A percentile compares a stretch with the other conserved stretches of the same genome.
These are phyloP conservation scores for Blastobotrys attinorum DNA, from an alignment of 805 yeast genomes.

Conservation along the genomic window DNA sequence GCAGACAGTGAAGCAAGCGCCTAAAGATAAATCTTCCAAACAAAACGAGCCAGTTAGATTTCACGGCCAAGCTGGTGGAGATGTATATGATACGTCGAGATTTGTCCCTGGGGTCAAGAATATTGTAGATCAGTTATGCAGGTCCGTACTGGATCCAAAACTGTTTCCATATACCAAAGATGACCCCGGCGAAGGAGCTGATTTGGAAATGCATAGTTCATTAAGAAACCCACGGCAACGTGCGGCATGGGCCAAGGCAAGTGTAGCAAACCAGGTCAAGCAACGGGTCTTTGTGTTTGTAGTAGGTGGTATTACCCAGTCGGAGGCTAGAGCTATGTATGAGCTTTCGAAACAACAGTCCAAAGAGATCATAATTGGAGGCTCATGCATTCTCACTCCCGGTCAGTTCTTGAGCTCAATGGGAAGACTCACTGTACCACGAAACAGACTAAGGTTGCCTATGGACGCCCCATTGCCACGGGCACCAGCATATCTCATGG, in stretches of 20 bases:
- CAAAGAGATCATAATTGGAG: conserved; percentile 73
- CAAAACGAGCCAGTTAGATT: conserved; percentile 5
- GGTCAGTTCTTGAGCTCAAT: conserved; percentile 25
- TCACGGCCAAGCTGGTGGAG: conserved; percentile 22
- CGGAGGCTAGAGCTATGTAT: conserved; percentile 70
- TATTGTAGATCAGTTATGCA: conserved; percentile 45
- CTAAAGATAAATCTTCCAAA: conserved; percentile 20
- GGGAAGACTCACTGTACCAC: conserved; percentile 20
- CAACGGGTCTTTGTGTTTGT: conserved; percentile 74
- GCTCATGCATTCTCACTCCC: conserved; percentile 57
- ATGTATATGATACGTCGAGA: conserved; percentile 38
- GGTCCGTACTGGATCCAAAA: conserved; percentile 43
- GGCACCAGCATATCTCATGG: conserved; percentile 27
- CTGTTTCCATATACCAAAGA: conserved; percentile 70
- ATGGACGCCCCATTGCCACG: conserved; percentile 23
- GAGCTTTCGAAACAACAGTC: conserved; percentile 50
- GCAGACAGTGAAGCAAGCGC: conserved; percentile 39
- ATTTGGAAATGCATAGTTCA: conserved; percentile 39
- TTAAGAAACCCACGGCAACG: conserved; percentile 63
- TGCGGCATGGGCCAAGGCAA: conserved; percentile 65
- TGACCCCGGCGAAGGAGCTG: conserved; percentile 43
- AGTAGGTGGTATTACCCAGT: conserved; percentile 83
- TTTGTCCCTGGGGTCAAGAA: conserved; percentile 62
- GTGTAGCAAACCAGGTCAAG: conserved; percentile 33
- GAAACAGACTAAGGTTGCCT: conserved; percentile 26